These are phyloP conservation scores for Barnettozyma wickerhamii DNA, from an alignment of 805 yeast species.

Conservation along the genomic window DNA sequence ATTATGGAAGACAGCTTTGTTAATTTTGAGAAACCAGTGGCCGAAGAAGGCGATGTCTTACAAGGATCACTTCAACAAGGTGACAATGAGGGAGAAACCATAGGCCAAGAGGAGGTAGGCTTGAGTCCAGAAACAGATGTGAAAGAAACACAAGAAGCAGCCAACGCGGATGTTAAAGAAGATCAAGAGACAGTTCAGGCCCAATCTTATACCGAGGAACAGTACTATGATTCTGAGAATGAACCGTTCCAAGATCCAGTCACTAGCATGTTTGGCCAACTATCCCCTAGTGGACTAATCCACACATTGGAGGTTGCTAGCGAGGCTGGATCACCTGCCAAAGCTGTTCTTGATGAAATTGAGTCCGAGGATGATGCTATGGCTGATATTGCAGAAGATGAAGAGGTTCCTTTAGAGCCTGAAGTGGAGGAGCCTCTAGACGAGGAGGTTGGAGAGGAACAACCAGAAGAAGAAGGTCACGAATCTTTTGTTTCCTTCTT, in stretches of 20 bases:
- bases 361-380: not conserved
- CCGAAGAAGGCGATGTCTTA: too few relatives aligned
- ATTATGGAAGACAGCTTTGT: too few relatives aligned
- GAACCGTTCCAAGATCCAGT: conserved; percentile 23
- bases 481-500: conserved; percentile 21
- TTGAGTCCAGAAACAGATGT: not conserved
- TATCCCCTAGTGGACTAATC: conserved; percentile 13
- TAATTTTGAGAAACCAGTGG: too few relatives aligned
- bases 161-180: conserved; percentile 5
- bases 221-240: conserved; percentile 23
- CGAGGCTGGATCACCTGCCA: not conserved
- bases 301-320: conserved; percentile 2
- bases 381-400: not conserved
- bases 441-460: not conserved
- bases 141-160: conserved; percentile 11
- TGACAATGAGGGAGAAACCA: not conserved
- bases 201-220: conserved; percentile 6
- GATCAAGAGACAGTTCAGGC: conserved; percentile 1
- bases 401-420: not conserved
- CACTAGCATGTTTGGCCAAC: conserved; percentile 22
- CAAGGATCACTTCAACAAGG: too few relatives aligned
- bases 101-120: conserved; percentile 1
- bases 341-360: not conserved
- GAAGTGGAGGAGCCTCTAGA: not conserved
- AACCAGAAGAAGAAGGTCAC: conserved; percentile 1